A percentile compares a stretch with the other conserved stretches of the same genome.
Conservation (phyloP, 768 basidiomycete species). For the Mycena sanguinolenta region DNA sequence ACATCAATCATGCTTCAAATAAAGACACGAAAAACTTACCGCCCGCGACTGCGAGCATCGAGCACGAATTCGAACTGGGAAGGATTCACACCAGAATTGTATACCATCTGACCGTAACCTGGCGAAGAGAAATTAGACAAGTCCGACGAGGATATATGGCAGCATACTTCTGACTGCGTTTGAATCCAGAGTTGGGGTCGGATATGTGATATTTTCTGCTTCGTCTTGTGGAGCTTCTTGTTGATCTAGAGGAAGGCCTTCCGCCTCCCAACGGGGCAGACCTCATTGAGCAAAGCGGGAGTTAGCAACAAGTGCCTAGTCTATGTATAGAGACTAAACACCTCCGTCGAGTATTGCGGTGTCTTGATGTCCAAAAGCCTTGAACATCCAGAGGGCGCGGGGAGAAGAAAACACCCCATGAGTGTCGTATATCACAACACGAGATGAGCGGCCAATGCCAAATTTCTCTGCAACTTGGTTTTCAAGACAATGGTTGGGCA, state of each 20-base stretch:
- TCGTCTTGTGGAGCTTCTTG: constrained; percentile 45
- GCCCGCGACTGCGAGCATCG: constrained; percentile 88
- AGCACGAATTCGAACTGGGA: constrained; percentile 75
- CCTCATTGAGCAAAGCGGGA: no score
- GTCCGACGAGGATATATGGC: constrained; percentile 23
- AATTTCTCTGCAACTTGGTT: constrained; percentile 60
- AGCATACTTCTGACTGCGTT: constrained; percentile 65
- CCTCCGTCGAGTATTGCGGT: constrained; percentile 95
- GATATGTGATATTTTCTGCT: constrained; percentile 54
- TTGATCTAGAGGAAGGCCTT: constrained; percentile 69
- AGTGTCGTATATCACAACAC: constrained; percentile 93
- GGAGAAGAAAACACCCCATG: constrained; percentile 93
- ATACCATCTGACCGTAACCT: constrained; percentile 88
- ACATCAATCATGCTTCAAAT: not conserved
- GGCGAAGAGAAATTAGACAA: constrained; percentile 21
- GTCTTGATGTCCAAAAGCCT: constrained; percentile 87
- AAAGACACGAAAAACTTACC: constrained; percentile 59
- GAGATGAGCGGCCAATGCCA: constrained; percentile 79
- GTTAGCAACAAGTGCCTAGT: no score
- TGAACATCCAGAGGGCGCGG: constrained; percentile 94
- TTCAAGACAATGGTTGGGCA: constrained; percentile 4
- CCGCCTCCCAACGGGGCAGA: constrained; percentile 82
- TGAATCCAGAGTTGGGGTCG: constrained; percentile 65
- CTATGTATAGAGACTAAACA: no score
- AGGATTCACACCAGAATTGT: constrained; percentile 70